Conservation (phyloP, 805 yeast species). For the Barnettozyma sucrosica region DNA sequence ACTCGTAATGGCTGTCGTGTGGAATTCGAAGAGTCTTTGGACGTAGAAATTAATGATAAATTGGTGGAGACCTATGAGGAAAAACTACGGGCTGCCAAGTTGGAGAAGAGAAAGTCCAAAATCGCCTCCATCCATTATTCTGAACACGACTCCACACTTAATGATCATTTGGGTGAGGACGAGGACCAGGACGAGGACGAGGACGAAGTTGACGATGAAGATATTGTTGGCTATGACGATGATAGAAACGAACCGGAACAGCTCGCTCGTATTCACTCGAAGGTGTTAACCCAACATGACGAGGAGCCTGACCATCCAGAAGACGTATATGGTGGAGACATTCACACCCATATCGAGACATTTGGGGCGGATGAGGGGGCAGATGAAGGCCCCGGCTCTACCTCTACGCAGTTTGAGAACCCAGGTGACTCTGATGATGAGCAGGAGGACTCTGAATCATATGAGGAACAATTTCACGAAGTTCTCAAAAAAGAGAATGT, state of each 20-base stretch:
- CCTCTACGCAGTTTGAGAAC: constrained; percentile 11
- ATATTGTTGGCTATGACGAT: constrained; percentile 32
- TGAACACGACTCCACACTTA: constrained; percentile 9
- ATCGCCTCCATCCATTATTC: background rate
- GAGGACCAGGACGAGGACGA: too few relatives aligned
- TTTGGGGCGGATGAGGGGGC: background rate
- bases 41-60: constrained; percentile 41
- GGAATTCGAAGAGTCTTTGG: constrained; percentile 48
- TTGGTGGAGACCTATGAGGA: constrained; percentile 25
- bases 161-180: constrained; percentile 25
- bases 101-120: constrained; percentile 15
- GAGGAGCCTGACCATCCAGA: constrained; percentile 15
- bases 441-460: constrained; percentile 22
- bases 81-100: constrained; percentile 22
- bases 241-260: constrained; percentile 23
- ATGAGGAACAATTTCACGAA: constrained; percentile 22
- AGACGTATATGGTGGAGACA: background rate
- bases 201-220: too few relatives aligned
- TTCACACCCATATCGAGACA: background rate
- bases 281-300: constrained; percentile 21
- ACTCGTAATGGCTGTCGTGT: constrained; percentile 74
- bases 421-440: constrained; percentile 19
- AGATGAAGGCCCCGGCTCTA: background rate
- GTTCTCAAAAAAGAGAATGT: constrained; percentile 27
- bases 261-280: constrained; percentile 21